phyloP scores from a whole-genome alignment of 495 filamentous ascomycete species.

The Jackrogersella minutella region DNA sequence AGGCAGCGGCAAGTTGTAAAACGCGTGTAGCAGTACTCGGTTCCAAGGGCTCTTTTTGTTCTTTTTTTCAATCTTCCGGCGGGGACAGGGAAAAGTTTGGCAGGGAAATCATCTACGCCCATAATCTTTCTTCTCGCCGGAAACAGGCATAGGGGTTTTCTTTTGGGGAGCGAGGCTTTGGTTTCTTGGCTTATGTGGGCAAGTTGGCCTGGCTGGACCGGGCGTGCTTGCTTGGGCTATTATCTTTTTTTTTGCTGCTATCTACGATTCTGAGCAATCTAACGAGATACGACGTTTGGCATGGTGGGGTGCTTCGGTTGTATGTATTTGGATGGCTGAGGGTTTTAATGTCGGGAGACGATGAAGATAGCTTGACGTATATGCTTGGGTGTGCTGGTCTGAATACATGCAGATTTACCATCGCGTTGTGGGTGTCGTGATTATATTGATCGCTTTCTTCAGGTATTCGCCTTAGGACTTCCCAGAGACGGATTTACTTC shows the following conservation, averaged over 20 bases:
- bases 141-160: background rate
- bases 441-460: too few relatives aligned
- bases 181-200: background rate
- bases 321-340: background rate
- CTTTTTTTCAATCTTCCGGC: conserved; percentile 10
- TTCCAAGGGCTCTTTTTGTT: background rate
- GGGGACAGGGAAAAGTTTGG: conserved; percentile 17
- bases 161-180: background rate
- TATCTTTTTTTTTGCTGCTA: too few relatives aligned
- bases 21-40: conserved; percentile 11
- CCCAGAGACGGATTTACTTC: too few relatives aligned
- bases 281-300: conserved; percentile 29
- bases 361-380: background rate
- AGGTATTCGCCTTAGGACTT: too few relatives aligned
- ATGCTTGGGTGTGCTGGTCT: background rate
- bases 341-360: background rate
- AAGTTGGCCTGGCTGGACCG: conserved; percentile 25
- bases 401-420: background rate
- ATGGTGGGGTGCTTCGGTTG: background rate
- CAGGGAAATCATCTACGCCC: background rate
- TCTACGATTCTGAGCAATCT: background rate
- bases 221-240: conserved; percentile 2
- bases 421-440: background rate
- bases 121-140: background rate
- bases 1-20: conserved; percentile 22